A percentile compares a stretch with the other conserved stretches of the same genome.
These are phyloP conservation scores for Hypoxylon sp. DNA, from an alignment of 2,329 filamentous ascomycete genomes.

Conservation along the genomic window DNA sequence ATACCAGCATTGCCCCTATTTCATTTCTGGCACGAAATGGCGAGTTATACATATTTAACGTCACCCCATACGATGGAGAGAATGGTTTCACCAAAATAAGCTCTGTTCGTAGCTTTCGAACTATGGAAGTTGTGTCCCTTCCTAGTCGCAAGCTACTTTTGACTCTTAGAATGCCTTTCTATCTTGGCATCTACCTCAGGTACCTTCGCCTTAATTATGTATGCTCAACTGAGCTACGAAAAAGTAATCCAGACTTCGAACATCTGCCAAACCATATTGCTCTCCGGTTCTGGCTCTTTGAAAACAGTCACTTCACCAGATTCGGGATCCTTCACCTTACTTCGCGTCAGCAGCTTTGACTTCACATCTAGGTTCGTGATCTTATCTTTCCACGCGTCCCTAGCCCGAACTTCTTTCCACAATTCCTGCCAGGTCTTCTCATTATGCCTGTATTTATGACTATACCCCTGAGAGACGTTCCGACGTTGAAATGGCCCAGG, in stretches of 20 bases:
- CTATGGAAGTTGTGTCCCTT: too few species aligned
- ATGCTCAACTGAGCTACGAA: constrained; percentile 6
- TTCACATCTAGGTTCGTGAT: constrained; percentile 43
- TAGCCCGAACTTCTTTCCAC: constrained; percentile 43
- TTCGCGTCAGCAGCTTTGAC: constrained; percentile 41
- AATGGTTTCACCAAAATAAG: too few species aligned
- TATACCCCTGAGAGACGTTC: constrained; percentile 13
- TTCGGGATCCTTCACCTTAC: constrained; percentile 20
- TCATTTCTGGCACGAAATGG: too few species aligned
- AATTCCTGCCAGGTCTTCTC: constrained; percentile 44
- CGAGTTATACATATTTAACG: too few species aligned
- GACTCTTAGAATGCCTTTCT: too few species aligned
- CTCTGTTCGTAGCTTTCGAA: too few species aligned
- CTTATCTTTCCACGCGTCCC: constrained; percentile 40
- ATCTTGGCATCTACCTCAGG: too few species aligned
- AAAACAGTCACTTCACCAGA: constrained; percentile 22
- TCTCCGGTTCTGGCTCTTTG: constrained; percentile 15
- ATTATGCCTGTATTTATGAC: constrained; percentile 42
- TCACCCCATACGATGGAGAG: too few species aligned
- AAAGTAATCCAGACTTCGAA: constrained; percentile 49
- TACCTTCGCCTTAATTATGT: background rate
- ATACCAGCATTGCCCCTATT: too few species aligned
- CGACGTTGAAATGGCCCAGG: constrained; percentile 18
- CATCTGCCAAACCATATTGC: constrained; percentile 40
- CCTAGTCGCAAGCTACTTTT: too few species aligned